Evolutionary conservation across 2,329 filamentous ascomycete species (phyloP).

Genomic region (Fusarium sp.): DNA sequence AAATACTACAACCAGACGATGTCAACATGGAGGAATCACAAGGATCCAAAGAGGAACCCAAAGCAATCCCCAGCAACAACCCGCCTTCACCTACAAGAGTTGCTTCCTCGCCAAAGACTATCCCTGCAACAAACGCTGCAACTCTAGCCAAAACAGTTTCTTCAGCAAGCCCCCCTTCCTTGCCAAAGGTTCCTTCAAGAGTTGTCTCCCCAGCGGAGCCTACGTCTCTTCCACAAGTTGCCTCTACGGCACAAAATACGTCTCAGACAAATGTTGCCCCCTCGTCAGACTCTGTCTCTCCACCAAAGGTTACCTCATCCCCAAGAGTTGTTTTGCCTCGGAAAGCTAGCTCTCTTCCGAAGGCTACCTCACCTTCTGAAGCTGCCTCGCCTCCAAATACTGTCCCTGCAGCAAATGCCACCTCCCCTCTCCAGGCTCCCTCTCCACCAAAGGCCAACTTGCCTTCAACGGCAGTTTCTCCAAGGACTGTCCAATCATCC

Average conservation of each 20-base stretch:
- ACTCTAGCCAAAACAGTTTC: background rate
- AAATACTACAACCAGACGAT: background rate
- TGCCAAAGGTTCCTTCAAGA: background rate
- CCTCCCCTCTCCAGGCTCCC: background rate
- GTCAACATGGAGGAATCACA: background rate
- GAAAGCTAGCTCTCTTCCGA: background rate
- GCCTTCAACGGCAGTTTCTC: background rate
- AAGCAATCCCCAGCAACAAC: background rate
- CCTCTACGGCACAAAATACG: background rate
- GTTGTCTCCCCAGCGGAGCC: background rate
- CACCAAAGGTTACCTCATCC: background rate
- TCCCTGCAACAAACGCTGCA: background rate
- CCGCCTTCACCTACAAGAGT: background rate
- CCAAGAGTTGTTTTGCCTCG: background rate
- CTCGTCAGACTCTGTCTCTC: background rate
- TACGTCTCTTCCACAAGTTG: background rate
- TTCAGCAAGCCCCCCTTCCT: background rate
- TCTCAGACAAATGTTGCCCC: background rate
- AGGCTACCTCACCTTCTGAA: background rate
- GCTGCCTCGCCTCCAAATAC: background rate
- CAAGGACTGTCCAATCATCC: background rate
- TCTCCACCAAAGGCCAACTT: background rate
- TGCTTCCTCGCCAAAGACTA: background rate
- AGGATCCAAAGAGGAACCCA: background rate
- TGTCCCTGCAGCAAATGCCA: background rate